These are phyloP conservation scores for Canariomyces notabilis DNA, from an alignment of 2,329 filamentous ascomycete genomes.

Conservation along the genomic window DNA sequence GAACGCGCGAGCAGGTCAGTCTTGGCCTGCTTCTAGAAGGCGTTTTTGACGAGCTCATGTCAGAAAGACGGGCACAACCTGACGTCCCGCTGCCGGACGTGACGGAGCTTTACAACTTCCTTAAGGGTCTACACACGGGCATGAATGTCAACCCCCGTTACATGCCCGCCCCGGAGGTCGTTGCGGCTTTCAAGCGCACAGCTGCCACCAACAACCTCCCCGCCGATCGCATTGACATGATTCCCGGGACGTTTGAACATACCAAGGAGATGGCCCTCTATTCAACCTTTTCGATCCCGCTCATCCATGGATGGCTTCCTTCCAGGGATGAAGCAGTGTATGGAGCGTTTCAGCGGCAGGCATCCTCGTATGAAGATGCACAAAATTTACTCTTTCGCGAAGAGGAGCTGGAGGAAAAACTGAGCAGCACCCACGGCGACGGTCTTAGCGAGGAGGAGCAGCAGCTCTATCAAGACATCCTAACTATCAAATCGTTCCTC, in stretches of 20 bases:
- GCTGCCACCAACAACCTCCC: conserved; percentile 50
- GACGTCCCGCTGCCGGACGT: conserved; percentile 74
- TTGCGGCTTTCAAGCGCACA: conserved; percentile 45
- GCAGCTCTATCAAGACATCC: conserved; percentile 73
- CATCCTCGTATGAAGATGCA: conserved; percentile 83
- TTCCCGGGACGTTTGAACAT: conserved; percentile 74
- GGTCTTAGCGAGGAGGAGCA: conserved; percentile 71
- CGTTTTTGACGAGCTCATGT: conserved; percentile 90
- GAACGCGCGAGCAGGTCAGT: conserved; percentile 80
- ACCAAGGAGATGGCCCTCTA: conserved; percentile 90
- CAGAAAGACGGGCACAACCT: conserved; percentile 58
- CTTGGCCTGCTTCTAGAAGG: conserved; percentile 80
- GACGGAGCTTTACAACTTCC: conserved; percentile 78
- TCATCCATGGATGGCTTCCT: conserved; percentile 92
- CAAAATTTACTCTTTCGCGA: conserved; percentile 85
- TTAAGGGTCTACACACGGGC: conserved; percentile 84
- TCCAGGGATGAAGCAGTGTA: conserved; percentile 60
- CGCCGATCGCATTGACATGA: conserved; percentile 41
- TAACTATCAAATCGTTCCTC: conserved; percentile 80
- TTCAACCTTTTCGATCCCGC: conserved; percentile 77
- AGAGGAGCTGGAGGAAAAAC: conserved; percentile 79
- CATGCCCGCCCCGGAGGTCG: conserved; percentile 51
- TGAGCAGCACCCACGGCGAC: conserved; percentile 46
- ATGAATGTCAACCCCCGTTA: conserved; percentile 98
- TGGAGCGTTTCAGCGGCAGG: conserved; percentile 65